These are phyloP conservation scores for Adansonia digitata DNA, from an alignment of 345 rosid species.

Conservation along the genomic window DNA sequence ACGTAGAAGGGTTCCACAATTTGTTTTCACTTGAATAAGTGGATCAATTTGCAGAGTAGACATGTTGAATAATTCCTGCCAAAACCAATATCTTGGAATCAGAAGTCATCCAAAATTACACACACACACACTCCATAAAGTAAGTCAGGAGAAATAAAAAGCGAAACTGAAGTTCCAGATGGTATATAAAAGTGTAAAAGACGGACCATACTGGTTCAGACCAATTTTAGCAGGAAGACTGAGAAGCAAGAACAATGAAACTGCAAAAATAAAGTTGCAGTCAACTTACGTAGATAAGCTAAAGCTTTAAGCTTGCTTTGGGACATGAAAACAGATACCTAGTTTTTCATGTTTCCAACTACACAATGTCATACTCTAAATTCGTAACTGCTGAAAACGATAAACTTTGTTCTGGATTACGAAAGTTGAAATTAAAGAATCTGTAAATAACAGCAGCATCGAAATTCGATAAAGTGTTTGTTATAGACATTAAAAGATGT, in stretches of 20 bases:
- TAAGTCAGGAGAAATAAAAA: background rate
- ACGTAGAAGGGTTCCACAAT: constrained; percentile 73
- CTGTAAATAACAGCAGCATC: background rate
- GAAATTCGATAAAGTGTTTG: background rate
- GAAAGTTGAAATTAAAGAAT: background rate
- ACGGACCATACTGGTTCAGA: background rate
- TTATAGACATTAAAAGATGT: background rate
- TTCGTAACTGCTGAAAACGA: background rate
- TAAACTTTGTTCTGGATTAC: background rate
- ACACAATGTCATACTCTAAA: background rate
- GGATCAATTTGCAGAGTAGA: constrained; percentile 36
- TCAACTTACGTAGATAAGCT: background rate
- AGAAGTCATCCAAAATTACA: background rate
- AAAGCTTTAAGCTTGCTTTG: background rate
- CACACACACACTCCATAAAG: background rate
- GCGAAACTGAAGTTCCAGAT: background rate
- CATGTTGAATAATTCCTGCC: constrained; percentile 33
- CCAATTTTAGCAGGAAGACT: background rate
- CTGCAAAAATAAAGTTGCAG: background rate
- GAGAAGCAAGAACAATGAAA: background rate
- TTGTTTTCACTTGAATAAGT: constrained; percentile 65
- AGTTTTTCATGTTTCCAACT: background rate
- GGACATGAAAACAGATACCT: background rate
- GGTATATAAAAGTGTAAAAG: background rate
- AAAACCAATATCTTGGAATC: background rate